Evolutionary conservation across 1,139 yeast genomes (phyloP), one percentile per base, ranked within the genome.

Genomic region (Kluyveromyces sp.): DNA sequence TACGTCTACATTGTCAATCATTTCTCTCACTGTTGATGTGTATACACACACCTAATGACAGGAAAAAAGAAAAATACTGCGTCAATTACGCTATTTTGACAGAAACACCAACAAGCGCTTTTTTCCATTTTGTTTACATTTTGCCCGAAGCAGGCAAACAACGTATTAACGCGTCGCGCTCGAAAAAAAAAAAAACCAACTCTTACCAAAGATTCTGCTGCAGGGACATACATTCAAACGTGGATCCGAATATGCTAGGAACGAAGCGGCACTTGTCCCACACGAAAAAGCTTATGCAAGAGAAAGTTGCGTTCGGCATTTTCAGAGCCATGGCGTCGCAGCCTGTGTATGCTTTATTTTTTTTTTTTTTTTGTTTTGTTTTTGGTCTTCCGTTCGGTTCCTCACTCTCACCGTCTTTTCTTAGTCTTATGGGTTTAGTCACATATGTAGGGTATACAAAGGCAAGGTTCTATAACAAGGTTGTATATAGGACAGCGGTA

Each of bases 51-150:
- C 21, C 21, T 15, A 15, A 15, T 15, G 21, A 15, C 21, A 15
- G 21, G 21, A 15, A 15, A 15, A 31, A 31, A 31, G 10, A 31
- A 31, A 31, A 31, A 15, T 15, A 15, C 21, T 15, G 21, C 21
- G 21, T 15, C 21, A 15, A 15, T 15, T 15, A 15, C 21, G 21
- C 21, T 15, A 15, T 15, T 4, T 7, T 33, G 15, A 33, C 34
- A 21, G 15, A 33, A 33, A 33, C 34, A 33, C 34, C 15, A 33
- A 6, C 7, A 6, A 33, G 15, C 21, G 15, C 7, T 5, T n/a
- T 33, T 33, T 10, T 15, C 21, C 21, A 15, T 10, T 42, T 43
- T 51, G 52, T 51, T 53, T 49, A 51, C 53, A 40, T 48, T 49
- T 51, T 45, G 39, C 47, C 53, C 46, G 41, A 42, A 49, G 42